phyloP scores from a whole-genome alignment of 179 eudicot species.

The Pouteria campechiana region DNA sequence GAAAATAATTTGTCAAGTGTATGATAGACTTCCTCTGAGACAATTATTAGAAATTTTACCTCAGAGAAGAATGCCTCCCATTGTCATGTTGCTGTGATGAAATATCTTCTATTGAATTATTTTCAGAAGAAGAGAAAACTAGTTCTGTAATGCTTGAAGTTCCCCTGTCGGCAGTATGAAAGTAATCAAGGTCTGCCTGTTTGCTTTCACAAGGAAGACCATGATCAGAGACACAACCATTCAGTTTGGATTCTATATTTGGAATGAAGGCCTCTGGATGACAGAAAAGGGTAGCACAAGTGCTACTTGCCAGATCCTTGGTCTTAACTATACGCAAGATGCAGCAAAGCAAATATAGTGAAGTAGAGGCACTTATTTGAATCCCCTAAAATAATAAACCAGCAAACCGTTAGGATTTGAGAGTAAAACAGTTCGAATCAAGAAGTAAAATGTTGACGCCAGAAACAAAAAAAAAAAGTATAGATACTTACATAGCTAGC shows the following conservation, averaged over 20 bases:
- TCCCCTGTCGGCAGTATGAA: slow-evolving; percentile 11
- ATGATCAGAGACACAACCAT: slow-evolving; percentile 32
- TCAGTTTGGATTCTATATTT: slow-evolving; percentile 32
- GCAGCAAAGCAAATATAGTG: slow-evolving; percentile 77
- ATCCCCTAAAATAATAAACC: not conserved
- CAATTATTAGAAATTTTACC: too few species aligned
- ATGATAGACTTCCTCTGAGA: too few species aligned
- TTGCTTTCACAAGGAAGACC: slow-evolving; percentile 11
- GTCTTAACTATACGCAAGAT: slow-evolving; percentile 86
- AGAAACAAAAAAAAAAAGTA: slow-evolving; percentile 1
- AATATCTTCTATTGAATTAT: slow-evolving; percentile 12
- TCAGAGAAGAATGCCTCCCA: slow-evolving; percentile 26
- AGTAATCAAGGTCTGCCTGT: slow-evolving; percentile 17
- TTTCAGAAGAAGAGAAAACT: slow-evolving; percentile 14
- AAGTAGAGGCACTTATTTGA: slow-evolving; percentile 41
- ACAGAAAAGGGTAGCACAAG: slow-evolving; percentile 78
- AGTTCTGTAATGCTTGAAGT: slow-evolving; percentile 26
- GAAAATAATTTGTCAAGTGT: too few species aligned
- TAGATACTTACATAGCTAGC: slow-evolving; percentile 31
- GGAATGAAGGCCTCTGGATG: slow-evolving; percentile 34
- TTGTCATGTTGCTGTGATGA: slow-evolving; percentile 17
- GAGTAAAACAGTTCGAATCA: not conserved
- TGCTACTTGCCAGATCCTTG: slow-evolving; percentile 85
- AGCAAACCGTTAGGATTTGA: too few species aligned
- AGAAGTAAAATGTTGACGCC: slow-evolving; percentile 1